phyloP scores from a whole-genome alignment of 768 basidiomycete species.

The Boletus bicolor region DNA sequence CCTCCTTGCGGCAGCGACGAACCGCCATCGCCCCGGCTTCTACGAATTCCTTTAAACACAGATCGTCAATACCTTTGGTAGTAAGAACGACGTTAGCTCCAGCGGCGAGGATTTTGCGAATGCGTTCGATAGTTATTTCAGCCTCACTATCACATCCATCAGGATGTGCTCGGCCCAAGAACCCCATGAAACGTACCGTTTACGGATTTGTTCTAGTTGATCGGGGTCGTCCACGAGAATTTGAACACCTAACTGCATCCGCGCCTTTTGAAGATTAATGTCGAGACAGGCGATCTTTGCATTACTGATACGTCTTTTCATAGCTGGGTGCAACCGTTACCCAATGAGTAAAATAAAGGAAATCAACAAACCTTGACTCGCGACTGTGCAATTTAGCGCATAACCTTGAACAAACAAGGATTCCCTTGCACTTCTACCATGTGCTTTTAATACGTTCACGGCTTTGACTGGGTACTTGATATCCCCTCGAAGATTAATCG shows the following conservation, averaged over 20 bases:
- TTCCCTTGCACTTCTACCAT: slow-evolving; percentile 93
- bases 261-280: slow-evolving; percentile 93
- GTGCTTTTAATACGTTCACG: slow-evolving; percentile 96
- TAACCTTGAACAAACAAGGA: slow-evolving; percentile 95
- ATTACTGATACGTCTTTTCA: slow-evolving; percentile 91
- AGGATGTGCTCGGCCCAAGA: slow-evolving; percentile 3
- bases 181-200: slow-evolving; percentile 52
- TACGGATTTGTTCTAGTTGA: slow-evolving; percentile 94
- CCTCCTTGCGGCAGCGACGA: slow-evolving; percentile 95
- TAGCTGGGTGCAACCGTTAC: slow-evolving; percentile 52
- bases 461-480: slow-evolving; percentile 99
- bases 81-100: slow-evolving; percentile 97
- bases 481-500: slow-evolving; percentile 90
- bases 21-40: slow-evolving; percentile 99
- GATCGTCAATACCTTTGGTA: slow-evolving; percentile 97
- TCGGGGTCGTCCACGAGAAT: slow-evolving; percentile 96
- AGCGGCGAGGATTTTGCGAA: slow-evolving; percentile 91
- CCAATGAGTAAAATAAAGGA: background rate
- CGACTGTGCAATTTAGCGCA: slow-evolving; percentile 97
- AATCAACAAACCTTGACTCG: slow-evolving; percentile 78
- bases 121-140: slow-evolving; percentile 93
- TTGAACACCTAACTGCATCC: slow-evolving; percentile 98
- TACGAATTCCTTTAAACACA: slow-evolving; percentile 97
- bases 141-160: slow-evolving; percentile 64
- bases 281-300: slow-evolving; percentile 99